Evolutionary conservation across 1,284 basidiomycete genomes (phyloP).

Genomic region (Microstroma glucosiphilum): DNA sequence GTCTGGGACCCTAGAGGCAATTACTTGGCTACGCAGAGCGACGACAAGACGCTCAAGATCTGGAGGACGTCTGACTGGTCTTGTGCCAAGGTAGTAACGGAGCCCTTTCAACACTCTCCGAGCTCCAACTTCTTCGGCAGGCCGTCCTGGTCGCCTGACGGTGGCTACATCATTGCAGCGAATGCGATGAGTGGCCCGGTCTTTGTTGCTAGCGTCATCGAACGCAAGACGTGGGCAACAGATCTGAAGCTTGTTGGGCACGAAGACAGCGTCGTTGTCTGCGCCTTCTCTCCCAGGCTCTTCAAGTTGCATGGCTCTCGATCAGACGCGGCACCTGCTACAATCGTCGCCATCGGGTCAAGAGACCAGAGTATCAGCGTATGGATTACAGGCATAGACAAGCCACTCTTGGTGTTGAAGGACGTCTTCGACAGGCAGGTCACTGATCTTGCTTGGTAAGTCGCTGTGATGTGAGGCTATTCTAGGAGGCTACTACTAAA

Average conservation of each 20-base stretch:
- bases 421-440: conserved; percentile 91
- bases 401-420: conserved; percentile 83
- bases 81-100: conserved; percentile 72
- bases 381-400: conserved; percentile 61
- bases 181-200: conserved; percentile 97
- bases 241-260: conserved; percentile 78
- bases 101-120: conserved; percentile 88
- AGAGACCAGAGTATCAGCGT: conserved; percentile 26
- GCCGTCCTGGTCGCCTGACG: conserved; percentile 95
- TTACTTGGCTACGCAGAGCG: conserved; percentile 72
- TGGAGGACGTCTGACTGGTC: conserved; percentile 93
- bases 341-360: conserved; percentile 41
- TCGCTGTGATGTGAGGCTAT: conserved; percentile 8
- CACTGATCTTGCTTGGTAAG: conserved; percentile 89
- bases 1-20: conserved; percentile 97
- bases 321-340: conserved; percentile 23
- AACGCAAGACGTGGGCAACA: conserved; percentile 58
- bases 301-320: conserved; percentile 21
- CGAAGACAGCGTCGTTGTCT: conserved; percentile 91
- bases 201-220: conserved; percentile 89
- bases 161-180: conserved; percentile 91
- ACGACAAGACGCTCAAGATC: conserved; percentile 90
- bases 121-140: conserved; percentile 91
- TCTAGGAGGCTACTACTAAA: background rate
- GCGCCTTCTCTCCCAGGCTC: conserved; percentile 42